Base-by-base conservation (phyloP, 192 early-diverging fungal species). In the Backusella tarrabulga region DNA sequence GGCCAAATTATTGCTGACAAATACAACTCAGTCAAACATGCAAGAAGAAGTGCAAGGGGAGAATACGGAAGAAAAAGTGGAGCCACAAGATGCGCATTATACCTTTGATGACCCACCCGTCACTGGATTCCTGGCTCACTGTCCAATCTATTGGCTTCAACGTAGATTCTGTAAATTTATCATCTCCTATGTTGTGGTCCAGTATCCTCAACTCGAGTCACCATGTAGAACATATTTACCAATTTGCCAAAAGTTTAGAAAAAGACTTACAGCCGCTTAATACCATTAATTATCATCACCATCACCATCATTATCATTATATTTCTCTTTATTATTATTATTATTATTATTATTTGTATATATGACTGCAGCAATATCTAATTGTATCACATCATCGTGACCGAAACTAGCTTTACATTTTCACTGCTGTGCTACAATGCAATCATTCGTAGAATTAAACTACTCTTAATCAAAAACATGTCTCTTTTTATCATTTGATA, bases 111-210 rank as follows among this genome's bases (percentile, higher is more conserved):
- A 68, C 7, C 67, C 44, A 72, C 23, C 38, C 3, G 26, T 72
- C 26, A 32, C 41, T 34, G 41, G 26, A 14, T 50, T 72, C 29
- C 46, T 32, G 1, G 26, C 71, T 19, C 29, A 50, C 3, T 74
- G 73, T 19, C 73, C 73, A 36, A 19, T 74, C 3, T 74, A 56
- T 66, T 74, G 73, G 73, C 35, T 74, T 14, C 73, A 74, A 41
- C 56, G 34, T 26, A 56, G 21, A 26, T 74, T 74, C 36, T 74
- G 73, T 74, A 56, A 66, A 21, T 74, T 74, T 2, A 41, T 74
- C 2, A 63, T 74, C 2, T 66, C 52, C 15, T 63, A 66, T 74
- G 73, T 74, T 29, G 19, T 67, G 3, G 73, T 74, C 4, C 50
- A 56, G 6, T 74, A 74, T 26, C 73, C 73, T 40, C 73, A 74